A percentile compares a stretch with the other conserved stretches of the same genome.
phyloP scores from a whole-genome alignment of 169 alveolate genomes.

The Eimeria falciformis region DNA sequence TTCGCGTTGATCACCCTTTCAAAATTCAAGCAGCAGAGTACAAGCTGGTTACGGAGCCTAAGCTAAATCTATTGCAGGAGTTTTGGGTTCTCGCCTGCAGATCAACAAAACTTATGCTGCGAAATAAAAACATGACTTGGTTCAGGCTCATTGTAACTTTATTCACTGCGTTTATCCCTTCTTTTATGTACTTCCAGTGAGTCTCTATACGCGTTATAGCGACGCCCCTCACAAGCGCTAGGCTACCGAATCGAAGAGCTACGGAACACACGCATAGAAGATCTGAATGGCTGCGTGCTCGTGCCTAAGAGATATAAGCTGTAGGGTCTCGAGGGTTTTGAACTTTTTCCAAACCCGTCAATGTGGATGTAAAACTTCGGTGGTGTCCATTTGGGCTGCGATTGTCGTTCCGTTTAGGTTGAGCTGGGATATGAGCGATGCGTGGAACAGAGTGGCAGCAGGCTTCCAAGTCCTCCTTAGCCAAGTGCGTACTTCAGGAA shows the following conservation, averaged over 20 bases:
- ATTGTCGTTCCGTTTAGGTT: neutral
- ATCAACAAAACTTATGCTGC: neutral
- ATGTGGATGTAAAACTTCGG: too few relatives aligned
- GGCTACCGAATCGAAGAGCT: too few relatives aligned
- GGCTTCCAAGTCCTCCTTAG: constrained; percentile 63
- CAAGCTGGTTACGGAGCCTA: too few relatives aligned
- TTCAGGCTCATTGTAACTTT: constrained; percentile 31
- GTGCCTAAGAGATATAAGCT: neutral
- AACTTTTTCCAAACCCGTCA: neutral
- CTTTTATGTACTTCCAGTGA: constrained; percentile 56
- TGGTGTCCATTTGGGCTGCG: too few relatives aligned
- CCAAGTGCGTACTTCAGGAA: constrained; percentile 15
- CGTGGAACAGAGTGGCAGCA: constrained; percentile 68
- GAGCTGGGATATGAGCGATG: constrained; percentile 59
- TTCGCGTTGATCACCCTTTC: constrained; percentile 15
- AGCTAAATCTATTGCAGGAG: too few relatives aligned
- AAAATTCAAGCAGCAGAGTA: constrained; percentile 34
- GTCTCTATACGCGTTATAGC: too few relatives aligned
- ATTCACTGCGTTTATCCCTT: constrained; percentile 57
- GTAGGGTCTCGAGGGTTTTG: neutral
- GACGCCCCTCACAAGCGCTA: too few relatives aligned
- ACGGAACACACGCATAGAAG: too few relatives aligned
- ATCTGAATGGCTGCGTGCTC: neutral
- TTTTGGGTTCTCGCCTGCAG: constrained; percentile 48
- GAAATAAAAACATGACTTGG: constrained; percentile 48